Evolutionary conservation across 495 filamentous ascomycete species (phyloP).

Genomic region (Talaromyces ruber): DNA sequence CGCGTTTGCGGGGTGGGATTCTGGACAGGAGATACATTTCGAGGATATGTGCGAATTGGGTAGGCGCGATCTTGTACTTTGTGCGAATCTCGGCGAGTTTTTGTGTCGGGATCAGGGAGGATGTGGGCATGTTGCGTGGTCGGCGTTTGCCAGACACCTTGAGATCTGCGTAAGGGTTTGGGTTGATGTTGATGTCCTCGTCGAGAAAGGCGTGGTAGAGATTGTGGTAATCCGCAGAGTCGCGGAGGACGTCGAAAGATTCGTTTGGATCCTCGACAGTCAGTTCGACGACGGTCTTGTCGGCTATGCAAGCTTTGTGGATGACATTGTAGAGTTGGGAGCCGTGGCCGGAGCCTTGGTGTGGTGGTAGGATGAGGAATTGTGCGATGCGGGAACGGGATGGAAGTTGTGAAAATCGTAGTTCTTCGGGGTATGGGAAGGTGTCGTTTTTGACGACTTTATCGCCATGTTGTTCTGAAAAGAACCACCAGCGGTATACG

Average conservation of each 20-base stretch:
- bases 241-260: slow-evolving; percentile 83
- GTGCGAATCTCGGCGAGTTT: slow-evolving; percentile 52
- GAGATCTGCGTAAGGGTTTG: slow-evolving; percentile 29
- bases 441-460: slow-evolving; percentile 25
- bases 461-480: slow-evolving; percentile 21
- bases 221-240: slow-evolving; percentile 69
- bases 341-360: slow-evolving; percentile 72
- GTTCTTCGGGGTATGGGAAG: slow-evolving; percentile 29
- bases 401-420: slow-evolving; percentile 43
- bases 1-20: slow-evolving; percentile 56
- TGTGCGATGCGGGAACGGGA: slow-evolving; percentile 82
- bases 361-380: slow-evolving; percentile 86
- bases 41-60: slow-evolving; percentile 80
- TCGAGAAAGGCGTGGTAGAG: slow-evolving; percentile 41
- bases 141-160: slow-evolving; percentile 27
- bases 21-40: slow-evolving; percentile 82
- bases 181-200: slow-evolving; percentile 35
- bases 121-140: slow-evolving; percentile 45
- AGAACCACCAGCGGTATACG: slow-evolving; percentile 67
- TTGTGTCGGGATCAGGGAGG: slow-evolving; percentile 50
- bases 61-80: slow-evolving; percentile 65
- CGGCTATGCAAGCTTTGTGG: slow-evolving; percentile 51
- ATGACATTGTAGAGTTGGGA: slow-evolving; percentile 73
- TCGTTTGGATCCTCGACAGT: slow-evolving; percentile 96
- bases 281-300: slow-evolving; percentile 63